phyloP scores from a whole-genome alignment of 1,284 basidiomycete species.

The Ceratobasidium sp. region DNA sequence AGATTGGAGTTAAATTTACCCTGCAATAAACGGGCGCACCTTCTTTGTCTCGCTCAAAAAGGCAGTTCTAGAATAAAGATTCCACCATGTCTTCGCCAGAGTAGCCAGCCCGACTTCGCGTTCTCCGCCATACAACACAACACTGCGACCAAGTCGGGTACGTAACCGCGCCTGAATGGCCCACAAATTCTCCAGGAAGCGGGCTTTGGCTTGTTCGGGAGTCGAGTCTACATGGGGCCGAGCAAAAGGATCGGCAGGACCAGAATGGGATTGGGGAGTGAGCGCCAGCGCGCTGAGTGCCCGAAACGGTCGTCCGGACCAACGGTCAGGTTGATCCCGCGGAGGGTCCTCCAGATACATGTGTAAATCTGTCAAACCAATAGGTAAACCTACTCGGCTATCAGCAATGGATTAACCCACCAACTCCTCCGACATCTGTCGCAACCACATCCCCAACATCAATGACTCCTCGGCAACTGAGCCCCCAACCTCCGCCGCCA shows the following conservation, averaged over 20 bases:
- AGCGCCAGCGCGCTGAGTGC: constrained; percentile 65
- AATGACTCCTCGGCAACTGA: constrained; percentile 85
- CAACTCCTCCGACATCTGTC: constrained; percentile 81
- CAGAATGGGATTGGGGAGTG: constrained; percentile 67
- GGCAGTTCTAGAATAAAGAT: constrained; percentile 77
- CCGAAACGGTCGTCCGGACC: constrained; percentile 82
- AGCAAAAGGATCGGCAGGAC: constrained; percentile 61
- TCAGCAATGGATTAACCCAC: constrained; percentile 55
- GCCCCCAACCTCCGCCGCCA: constrained; percentile 52
- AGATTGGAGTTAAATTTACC: background rate
- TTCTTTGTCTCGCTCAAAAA: constrained; percentile 77
- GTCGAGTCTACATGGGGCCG: constrained; percentile 49
- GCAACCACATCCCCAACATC: constrained; percentile 83
- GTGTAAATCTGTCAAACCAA: constrained; percentile 69
- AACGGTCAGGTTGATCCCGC: constrained; percentile 76
- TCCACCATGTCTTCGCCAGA: constrained; percentile 78
- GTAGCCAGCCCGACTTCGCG: constrained; percentile 69
- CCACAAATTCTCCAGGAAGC: constrained; percentile 89
- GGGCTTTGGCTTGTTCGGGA: constrained; percentile 68
- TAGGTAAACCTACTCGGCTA: background rate
- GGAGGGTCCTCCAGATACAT: constrained; percentile 81
- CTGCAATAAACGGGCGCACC: constrained; percentile 54
- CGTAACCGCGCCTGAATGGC: constrained; percentile 78
- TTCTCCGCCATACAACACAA: constrained; percentile 71
- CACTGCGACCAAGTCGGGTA: constrained; percentile 68